Base-by-base conservation (phyloP, 192 early-diverging fungal species). In the Backusella morwellensis region DNA sequence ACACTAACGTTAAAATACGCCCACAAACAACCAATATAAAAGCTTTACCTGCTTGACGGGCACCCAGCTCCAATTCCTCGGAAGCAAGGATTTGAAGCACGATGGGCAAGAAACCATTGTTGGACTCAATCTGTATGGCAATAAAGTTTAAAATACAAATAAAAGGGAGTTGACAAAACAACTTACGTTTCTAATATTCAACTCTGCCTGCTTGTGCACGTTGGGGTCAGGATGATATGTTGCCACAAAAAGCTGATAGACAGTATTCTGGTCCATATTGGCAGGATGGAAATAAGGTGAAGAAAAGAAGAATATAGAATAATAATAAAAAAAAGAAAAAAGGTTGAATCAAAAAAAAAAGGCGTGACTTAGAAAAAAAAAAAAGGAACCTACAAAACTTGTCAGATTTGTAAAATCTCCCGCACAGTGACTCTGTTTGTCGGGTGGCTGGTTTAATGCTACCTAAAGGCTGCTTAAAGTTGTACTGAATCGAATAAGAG, bases 151-250 rank as follows among this genome's bases (percentile, higher is more conserved):
- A 82, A 11, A 54, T 44, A 15, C 47, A 68, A 32, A 56, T 6
- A 63, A 63, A 63, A 63, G 11, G 54, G 23, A 8, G 54, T 54
- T n/a, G 12, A 23, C 11, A 44, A 19, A n/a, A 50, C 17, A 19
- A 72, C 74, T 35, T 79, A 89, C 93, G 86, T 89, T 87, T 83
- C 92, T 90, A 75, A 98, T 88, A 72, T 93, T 89, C 72, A 88
- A 76, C 79, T 98, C 97, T 29, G 95, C 97, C 75, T 89, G 90
- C 75, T 92, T 92, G 81, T 94, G 95, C 34, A 94, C 85, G 69
- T 90, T 85, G 14, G 89, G 89, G 75, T 96, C 95, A 35, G 93
- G 87, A 76, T 93, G 89, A 81, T 92, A 87, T 29, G 96, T 95
- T 29, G 92, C 89, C 73, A 88, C 88, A 81, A 97, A 94, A 34